phyloP scores from a whole-genome alignment of 768 basidiomycete genomes.

The Tulasnella sp. region DNA sequence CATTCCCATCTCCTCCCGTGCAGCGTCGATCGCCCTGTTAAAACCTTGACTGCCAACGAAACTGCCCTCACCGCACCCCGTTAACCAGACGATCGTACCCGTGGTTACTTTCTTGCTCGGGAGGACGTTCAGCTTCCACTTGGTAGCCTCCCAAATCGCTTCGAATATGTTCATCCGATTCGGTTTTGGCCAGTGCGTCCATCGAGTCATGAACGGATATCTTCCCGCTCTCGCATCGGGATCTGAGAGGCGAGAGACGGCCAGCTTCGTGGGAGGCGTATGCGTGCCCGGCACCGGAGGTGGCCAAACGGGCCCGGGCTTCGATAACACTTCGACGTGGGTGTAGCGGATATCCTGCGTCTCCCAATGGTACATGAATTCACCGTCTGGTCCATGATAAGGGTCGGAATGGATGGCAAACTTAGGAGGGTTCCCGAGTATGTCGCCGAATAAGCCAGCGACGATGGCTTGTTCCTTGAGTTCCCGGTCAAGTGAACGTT shows the following conservation, averaged over 20 bases:
- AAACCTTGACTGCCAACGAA: conserved; percentile 5
- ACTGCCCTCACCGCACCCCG: conserved; percentile 2
- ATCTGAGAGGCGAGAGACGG: not conserved
- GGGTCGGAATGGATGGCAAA: not conserved
- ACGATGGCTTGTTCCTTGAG: conserved; percentile 3
- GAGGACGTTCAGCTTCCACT: not conserved
- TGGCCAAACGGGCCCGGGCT: not conserved
- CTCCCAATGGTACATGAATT: not conserved
- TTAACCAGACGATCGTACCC: conserved; percentile 2
- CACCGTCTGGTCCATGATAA: not conserved
- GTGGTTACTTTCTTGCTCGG: not conserved
- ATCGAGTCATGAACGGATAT: not conserved
- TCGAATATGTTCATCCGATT: not conserved
- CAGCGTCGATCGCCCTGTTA: conserved; percentile 7
- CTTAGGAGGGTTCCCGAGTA: not conserved
- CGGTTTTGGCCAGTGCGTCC: not conserved
- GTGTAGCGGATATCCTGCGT: not conserved
- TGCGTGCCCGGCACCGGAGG: not conserved
- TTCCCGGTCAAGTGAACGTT: conserved; percentile 1
- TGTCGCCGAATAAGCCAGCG: not conserved
- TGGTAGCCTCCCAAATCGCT: not conserved
- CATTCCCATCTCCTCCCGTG: conserved; percentile 9
- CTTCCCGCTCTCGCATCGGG: not conserved
- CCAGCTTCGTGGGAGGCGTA: not conserved
- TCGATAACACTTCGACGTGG: not conserved